A percentile compares a stretch with the other conserved stretches of the same genome.
Conservation (phyloP, 768 basidiomycete species). For the Mycena vulgaris region DNA sequence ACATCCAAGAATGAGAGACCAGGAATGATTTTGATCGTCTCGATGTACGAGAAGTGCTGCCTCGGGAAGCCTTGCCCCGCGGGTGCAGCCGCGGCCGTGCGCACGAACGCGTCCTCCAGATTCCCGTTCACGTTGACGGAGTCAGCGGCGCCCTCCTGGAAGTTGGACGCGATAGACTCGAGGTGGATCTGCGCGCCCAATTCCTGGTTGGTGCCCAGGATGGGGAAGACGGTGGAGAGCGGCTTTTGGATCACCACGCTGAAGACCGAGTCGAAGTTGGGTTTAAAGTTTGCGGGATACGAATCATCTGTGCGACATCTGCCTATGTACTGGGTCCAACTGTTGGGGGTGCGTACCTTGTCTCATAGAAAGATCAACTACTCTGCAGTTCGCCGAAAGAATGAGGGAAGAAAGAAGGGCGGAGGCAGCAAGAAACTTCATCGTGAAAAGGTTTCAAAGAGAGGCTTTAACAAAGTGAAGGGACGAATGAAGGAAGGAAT, state of each 20-base stretch:
- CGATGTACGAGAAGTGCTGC: conserved; percentile 28
- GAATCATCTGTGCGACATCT: neutral
- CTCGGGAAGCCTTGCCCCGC: conserved; percentile 28
- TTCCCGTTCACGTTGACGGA: conserved; percentile 28
- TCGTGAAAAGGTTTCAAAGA: neutral
- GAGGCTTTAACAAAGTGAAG: neutral
- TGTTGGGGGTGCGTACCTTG: conserved; percentile 5
- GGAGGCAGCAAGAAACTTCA: conserved; percentile 23
- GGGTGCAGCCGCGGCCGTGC: neutral
- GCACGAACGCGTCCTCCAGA: conserved; percentile 35
- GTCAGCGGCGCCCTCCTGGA: conserved; percentile 5
- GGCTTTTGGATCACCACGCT: conserved; percentile 35
- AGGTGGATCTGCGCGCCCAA: conserved; percentile 23
- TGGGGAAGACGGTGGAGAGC: conserved; percentile 34
- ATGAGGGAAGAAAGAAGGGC: conserved; percentile 10
- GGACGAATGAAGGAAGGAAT: no score
- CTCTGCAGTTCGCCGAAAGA: conserved; percentile 24
- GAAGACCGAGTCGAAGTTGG: conserved; percentile 32
- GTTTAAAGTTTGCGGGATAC: conserved; percentile 37
- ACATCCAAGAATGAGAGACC: conserved; percentile 32
- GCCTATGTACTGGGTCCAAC: neutral
- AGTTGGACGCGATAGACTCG: conserved; percentile 32
- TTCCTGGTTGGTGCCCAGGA: conserved; percentile 35
- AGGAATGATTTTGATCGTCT: conserved; percentile 37
- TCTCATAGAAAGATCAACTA: conserved; percentile 25